These are phyloP conservation scores for Primulina huaijiensis DNA, from an alignment of 257 asterid species.

Conservation along the genomic window DNA sequence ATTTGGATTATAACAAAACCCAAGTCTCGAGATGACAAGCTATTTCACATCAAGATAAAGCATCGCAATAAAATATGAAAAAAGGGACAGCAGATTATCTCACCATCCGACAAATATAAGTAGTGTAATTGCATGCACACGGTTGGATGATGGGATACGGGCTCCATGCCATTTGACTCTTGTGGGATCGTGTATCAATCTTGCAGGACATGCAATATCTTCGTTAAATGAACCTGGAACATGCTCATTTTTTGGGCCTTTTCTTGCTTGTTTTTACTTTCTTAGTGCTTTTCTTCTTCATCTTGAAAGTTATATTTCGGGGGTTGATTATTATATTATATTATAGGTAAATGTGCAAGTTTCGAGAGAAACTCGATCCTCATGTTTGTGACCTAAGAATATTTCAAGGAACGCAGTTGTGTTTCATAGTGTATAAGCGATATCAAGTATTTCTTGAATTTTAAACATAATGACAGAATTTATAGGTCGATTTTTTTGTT, in stretches of 20 bases:
- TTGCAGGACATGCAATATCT: not conserved
- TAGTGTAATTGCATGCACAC: conserved; percentile 37
- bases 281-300: not conserved
- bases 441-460: no score
- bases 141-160: conserved; percentile 27
- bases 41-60: conserved; percentile 6
- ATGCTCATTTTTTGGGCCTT: not conserved
- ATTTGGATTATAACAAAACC: not conserved
- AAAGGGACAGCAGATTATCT: conserved; percentile 26
- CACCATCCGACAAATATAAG: conserved; percentile 40
- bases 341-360: no score
- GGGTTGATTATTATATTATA: no score
- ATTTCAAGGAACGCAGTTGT: no score
- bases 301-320: no score
- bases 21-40: not conserved
- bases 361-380: no score
- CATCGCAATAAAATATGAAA: not conserved
- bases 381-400: no score
- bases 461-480: no score
- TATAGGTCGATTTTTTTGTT: no score
- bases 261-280: not conserved
- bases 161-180: not conserved
- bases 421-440: no score
- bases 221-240: not conserved
- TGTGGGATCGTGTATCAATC: not conserved